Base-by-base conservation (phyloP, 768 basidiomycete species). In the Mycena crocata region DNA sequence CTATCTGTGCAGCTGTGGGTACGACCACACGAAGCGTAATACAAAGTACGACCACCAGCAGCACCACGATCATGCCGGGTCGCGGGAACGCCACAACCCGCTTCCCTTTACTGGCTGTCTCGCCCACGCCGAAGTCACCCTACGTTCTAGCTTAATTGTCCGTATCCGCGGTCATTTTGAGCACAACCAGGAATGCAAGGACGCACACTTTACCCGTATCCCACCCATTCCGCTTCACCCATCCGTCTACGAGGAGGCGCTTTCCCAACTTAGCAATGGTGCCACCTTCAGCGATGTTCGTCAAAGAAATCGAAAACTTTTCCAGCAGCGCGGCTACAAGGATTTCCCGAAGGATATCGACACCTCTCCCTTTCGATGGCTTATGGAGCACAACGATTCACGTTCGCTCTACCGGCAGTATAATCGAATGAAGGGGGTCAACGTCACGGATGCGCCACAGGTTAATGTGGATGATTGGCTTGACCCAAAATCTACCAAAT, bases 371-470 rank as follows among this genome's bases (percentile, higher is more conserved):
- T 49, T 44, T 28, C 52, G 66, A 8, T 67, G 66, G 66, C 26
- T 67, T 4, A 24, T 57, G 46, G 45, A 6, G 3, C 3, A 23
- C 32, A 46, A 49, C 7, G 75, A 76, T 64, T 62, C 71, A 1
- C 66, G 71, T 24, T 61, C 66, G 4, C 57, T 76, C 12, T 75
- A 75, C 40, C 69, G 71, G 9, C 71, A 73, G 40, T 71, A 57
- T 56, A 57, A 66, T n/a, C 64, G 69, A 17, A 23, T 68, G 45
- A 58, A 65, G 14, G 73, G 73, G n/a, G n/a, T n/a, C n/a, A n/a
- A n/a, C n/a, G n/a, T n/a, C n/a, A n/a, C n/a, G n/a, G n/a, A n/a
- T n/a, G n/a, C n/a, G n/a, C n/a, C n/a, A n/a, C n/a, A n/a, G n/a
- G n/a, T n/a, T n/a, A n/a, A n/a, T n/a, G n/a, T 26, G 54, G 72